These are phyloP conservation scores for Sugiyamaella neomexicana DNA, from an alignment of 1,139 yeast genomes.

Conservation along the genomic window DNA sequence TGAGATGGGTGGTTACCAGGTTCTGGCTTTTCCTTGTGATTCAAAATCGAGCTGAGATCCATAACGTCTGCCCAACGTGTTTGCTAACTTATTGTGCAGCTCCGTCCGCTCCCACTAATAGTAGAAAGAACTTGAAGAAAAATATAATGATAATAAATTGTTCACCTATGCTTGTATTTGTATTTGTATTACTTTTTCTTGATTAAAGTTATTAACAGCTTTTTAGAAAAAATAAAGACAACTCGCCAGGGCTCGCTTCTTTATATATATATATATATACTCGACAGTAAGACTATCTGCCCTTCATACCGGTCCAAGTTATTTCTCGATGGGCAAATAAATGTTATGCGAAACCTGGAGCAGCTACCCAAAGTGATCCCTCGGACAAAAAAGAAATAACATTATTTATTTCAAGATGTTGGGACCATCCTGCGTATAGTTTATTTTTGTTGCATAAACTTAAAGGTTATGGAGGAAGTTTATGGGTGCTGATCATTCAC, in stretches of 20 bases:
- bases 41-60: constrained; percentile 29
- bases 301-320: constrained; percentile 1
- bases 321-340: constrained; percentile 12
- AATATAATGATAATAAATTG: background rate
- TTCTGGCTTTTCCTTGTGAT: constrained; percentile 22
- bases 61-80: constrained; percentile 13
- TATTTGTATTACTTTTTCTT: constrained; percentile 1
- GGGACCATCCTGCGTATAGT: constrained; percentile 13
- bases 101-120: background rate
- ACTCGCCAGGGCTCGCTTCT: background rate
- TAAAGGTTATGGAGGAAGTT: constrained; percentile 15
- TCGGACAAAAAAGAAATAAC: constrained; percentile 4
- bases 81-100: background rate
- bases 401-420: constrained; percentile 11
- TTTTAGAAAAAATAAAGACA: background rate
- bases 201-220: background rate
- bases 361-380: constrained; percentile 2
- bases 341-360: constrained; percentile 18
- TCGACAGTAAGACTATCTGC: background rate
- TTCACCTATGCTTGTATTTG: background rate
- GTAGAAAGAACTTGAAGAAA: background rate
- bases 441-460: constrained; percentile 19
- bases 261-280: constrained; percentile 3
- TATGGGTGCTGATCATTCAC: constrained; percentile 5
- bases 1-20: background rate